Percentiles rank a stretch among this genome's conserved stretches.
phyloP scores from a whole-genome alignment of 2,329 filamentous ascomycete genomes.

The Neocucurbitaria cava region DNA sequence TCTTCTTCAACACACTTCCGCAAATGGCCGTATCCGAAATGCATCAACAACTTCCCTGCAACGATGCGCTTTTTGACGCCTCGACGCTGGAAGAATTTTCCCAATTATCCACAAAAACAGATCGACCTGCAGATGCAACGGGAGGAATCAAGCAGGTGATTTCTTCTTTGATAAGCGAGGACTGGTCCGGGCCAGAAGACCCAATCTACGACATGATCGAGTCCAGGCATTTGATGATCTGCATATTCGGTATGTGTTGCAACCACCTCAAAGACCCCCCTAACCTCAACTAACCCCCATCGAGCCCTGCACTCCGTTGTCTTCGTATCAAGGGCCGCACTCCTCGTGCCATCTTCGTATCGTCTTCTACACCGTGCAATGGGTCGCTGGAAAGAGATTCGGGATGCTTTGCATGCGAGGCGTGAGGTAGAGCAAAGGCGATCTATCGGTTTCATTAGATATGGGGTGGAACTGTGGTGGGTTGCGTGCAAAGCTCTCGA shows the following conservation, averaged over 20 bases:
- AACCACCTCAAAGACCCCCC: not conserved
- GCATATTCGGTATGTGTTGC: constrained; percentile 16
- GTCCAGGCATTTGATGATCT: constrained; percentile 9
- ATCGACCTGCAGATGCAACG: not conserved
- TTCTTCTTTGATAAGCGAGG: constrained; percentile 1
- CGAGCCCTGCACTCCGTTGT: constrained; percentile 13
- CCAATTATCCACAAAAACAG: not conserved
- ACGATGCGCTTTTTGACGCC: constrained; percentile 19
- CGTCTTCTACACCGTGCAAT: constrained; percentile 10
- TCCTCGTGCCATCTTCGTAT: constrained; percentile 4
- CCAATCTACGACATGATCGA: not conserved
- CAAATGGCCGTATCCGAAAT: constrained; percentile 17
- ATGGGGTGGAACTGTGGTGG: constrained; percentile 25
- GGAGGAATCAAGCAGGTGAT: constrained; percentile 6
- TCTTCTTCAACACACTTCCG: constrained; percentile 18
- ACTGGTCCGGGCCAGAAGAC: constrained; percentile 2
- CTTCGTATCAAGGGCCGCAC: constrained; percentile 5
- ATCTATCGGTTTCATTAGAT: constrained; percentile 15
- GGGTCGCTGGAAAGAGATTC: constrained; percentile 22
- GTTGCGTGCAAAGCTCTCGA: constrained; percentile 16
- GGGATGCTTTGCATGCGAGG: constrained; percentile 6
- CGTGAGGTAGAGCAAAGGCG: not conserved
- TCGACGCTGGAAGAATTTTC: constrained; percentile 4
- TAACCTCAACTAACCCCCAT: not conserved
- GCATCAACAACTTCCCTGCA: constrained; percentile 8